Conservation (phyloP, 2,329 filamentous ascomycete species). For the Simplicillium aogashimaense region DNA sequence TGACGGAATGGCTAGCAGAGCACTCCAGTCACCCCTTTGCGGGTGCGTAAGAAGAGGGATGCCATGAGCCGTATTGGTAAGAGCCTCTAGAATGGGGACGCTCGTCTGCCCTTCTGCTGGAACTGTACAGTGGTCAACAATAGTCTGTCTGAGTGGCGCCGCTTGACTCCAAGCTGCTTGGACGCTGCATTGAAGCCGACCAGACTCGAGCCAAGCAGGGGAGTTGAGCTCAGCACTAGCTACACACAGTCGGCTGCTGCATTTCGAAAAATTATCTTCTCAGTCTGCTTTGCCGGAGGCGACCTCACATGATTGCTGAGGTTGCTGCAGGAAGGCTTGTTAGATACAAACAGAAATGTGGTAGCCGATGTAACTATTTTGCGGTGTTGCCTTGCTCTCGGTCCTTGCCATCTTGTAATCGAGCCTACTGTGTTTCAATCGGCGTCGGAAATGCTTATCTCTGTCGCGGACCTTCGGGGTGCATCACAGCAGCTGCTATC, state of each 20-base stretch:
- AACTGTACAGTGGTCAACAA: conserved; percentile 41
- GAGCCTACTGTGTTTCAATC: too few species aligned
- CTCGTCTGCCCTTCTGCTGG: conserved; percentile 67
- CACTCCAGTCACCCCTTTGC: conserved; percentile 12
- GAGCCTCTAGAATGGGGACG: conserved; percentile 60
- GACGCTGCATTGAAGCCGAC: conserved; percentile 11
- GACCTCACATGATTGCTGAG: conserved; percentile 15
- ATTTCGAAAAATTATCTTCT: conserved; percentile 22
- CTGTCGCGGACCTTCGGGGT: conserved; percentile 20
- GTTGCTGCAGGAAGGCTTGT: conserved; percentile 13
- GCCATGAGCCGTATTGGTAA: conserved; percentile 71
- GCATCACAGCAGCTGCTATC: conserved; percentile 27
- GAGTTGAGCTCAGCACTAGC: conserved; percentile 36
- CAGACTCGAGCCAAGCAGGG: conserved; percentile 11
- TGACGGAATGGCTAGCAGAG: conserved; percentile 38
- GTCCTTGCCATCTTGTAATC: conserved; percentile 1
- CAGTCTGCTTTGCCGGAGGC: conserved; percentile 35
- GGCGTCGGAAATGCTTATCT: conserved; percentile 10
- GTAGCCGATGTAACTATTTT: background rate
- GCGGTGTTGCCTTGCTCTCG: conserved; percentile 2
- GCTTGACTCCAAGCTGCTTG: conserved; percentile 7
- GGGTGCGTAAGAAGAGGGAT: conserved; percentile 44
- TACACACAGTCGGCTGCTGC: conserved; percentile 36
- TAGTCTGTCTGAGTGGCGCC: conserved; percentile 7
- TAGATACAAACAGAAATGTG: conserved; percentile 4